Percentiles rank a stretch among this genome's conserved stretches.
phyloP scores from a whole-genome alignment of 768 basidiomycete genomes.

The Brasilioporus rufonigricans region DNA sequence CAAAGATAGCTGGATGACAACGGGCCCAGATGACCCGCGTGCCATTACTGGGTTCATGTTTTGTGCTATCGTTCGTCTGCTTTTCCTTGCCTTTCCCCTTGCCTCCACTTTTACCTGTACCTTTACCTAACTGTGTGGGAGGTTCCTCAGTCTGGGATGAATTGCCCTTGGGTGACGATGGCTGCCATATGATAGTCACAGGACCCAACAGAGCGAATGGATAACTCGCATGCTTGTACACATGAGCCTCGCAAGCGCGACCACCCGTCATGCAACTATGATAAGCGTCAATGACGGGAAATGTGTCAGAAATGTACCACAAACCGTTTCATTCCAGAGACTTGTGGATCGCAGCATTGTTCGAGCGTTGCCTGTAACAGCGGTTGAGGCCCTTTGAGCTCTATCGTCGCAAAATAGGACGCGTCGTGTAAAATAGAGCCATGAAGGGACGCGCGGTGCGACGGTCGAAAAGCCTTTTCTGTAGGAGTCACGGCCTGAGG shows the following conservation, averaged over 20 bases:
- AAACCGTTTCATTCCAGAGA: conserved; percentile 62
- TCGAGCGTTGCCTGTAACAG: conserved; percentile 53
- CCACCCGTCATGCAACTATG: conserved; percentile 64
- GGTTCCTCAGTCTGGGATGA: neutral
- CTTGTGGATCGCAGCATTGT: conserved; percentile 63
- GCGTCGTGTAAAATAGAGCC: conserved; percentile 89
- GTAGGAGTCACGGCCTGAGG: conserved; percentile 78
- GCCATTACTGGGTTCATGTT: conserved; percentile 3
- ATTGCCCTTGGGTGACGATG: conserved; percentile 21
- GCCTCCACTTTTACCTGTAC: neutral
- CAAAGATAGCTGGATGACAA: conserved; percentile 72
- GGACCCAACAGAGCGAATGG: conserved; percentile 74
- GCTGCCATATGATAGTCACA: conserved; percentile 70
- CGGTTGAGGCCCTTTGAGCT: conserved; percentile 63
- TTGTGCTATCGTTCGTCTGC: conserved; percentile 21
- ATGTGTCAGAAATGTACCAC: neutral
- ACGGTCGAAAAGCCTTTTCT: conserved; percentile 89
- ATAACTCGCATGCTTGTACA: conserved; percentile 63
- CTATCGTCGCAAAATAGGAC: conserved; percentile 77
- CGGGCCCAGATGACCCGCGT: conserved; percentile 68
- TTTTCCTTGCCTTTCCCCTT: conserved; percentile 35
- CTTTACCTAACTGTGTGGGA: conserved; percentile 9
- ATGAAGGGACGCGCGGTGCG: conserved; percentile 83
- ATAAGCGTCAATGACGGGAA: neutral
- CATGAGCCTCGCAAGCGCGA: conserved; percentile 60